Conservation (phyloP, 306 rosid genomes). For the Myrica gale region DNA sequence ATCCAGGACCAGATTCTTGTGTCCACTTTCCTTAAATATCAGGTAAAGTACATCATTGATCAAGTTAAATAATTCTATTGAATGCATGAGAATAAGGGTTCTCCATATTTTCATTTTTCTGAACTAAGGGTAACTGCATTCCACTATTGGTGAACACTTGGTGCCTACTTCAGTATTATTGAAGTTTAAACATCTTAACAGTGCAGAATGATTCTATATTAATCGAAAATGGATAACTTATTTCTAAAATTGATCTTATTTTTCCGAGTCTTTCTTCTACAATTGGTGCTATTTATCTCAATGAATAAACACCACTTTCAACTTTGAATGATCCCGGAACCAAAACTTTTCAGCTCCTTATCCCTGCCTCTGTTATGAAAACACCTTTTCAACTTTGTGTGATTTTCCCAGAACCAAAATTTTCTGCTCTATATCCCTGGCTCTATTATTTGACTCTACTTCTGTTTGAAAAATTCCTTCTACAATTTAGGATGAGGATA, state of each 20-base stretch:
- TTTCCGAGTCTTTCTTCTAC: background rate
- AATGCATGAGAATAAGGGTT: background rate
- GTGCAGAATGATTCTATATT: background rate
- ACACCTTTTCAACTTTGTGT: too few species aligned
- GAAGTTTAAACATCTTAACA: background rate
- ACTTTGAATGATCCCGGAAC: background rate
- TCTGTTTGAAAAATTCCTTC: background rate
- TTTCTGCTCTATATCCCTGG: too few species aligned
- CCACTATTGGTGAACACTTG: background rate
- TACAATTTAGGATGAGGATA: background rate
- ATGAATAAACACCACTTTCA: background rate
- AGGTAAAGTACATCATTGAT: background rate
- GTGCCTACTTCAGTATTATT: background rate
- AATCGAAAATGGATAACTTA: background rate
- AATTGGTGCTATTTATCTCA: background rate
- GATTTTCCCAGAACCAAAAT: too few species aligned
- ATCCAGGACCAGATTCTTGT: background rate
- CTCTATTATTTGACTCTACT: background rate
- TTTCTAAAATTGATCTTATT: background rate
- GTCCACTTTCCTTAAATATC: background rate
- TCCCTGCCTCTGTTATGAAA: background rate
- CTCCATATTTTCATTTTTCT: background rate
- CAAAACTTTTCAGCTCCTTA: background rate
- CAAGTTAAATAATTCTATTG: background rate
- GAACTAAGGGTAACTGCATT: background rate